phyloP scores from a whole-genome alignment of 441 rosid species.

The Macaranga tanarius region DNA sequence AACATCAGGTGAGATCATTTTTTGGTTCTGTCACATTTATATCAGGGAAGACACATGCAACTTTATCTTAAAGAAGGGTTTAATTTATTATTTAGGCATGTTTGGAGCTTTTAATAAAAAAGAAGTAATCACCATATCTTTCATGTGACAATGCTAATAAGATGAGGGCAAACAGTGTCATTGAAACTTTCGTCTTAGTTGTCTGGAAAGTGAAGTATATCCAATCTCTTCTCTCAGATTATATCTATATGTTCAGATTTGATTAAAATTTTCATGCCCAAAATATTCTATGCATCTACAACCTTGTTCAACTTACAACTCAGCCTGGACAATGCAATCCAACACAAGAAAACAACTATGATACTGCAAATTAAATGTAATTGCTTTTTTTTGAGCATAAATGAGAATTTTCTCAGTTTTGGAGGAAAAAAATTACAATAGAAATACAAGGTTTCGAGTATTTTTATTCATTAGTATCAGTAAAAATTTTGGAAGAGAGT shows the following conservation, averaged over 20 bases:
- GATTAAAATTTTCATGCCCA: background rate
- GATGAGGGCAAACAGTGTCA: constrained; percentile 16
- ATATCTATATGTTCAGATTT: background rate
- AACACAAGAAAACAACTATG: background rate
- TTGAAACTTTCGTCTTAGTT: constrained; percentile 6
- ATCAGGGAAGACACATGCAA: constrained; percentile 1
- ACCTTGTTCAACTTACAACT: background rate
- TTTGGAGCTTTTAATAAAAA: background rate
- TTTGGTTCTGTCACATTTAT: too few relatives aligned
- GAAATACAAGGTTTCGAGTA: too few relatives aligned
- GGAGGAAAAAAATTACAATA: too few relatives aligned
- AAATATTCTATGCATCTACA: background rate
- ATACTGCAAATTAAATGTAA: too few relatives aligned
- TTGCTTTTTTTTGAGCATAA: too few relatives aligned
- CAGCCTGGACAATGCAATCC: background rate
- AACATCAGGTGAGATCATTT: background rate
- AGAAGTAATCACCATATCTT: constrained; percentile 3
- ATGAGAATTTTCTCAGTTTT: too few relatives aligned
- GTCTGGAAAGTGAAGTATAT: constrained; percentile 11
- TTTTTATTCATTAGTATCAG: too few relatives aligned
- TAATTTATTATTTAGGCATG: background rate
- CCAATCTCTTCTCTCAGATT: background rate
- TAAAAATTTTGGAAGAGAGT: too few relatives aligned
- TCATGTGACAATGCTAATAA: constrained; percentile 22
- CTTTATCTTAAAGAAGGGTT: background rate